Evolutionary conservation across 306 rosid species (phyloP), one percentile per base, ranked within the genome.

Genomic region (Heteromeles arbutifolia): DNA sequence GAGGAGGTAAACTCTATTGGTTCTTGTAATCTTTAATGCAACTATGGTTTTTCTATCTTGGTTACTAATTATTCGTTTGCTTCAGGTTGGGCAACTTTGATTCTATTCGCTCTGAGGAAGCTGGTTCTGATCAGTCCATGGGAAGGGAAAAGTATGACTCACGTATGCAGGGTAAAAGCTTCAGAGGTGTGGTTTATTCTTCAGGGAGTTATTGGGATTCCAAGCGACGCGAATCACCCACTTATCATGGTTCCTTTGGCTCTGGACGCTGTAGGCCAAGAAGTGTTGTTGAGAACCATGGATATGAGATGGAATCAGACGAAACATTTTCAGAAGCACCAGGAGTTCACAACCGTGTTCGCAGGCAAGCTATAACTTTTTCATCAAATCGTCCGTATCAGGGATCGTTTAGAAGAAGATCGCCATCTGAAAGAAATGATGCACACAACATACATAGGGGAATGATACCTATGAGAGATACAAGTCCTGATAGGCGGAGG

Each of bases 401-500:
- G 37, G 66, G 75, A 24, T 71, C 74, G 6, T n/a, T 74, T 48
- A 69, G 83, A 70, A 74, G 82, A 71, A 79, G 83, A 79, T 83
- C 81, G 11, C 86, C 83, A 26, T 28, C 21, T 43, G 59, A 63
- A n/a, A 75, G 72, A 63, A 75, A 62, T 28, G 74, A 80, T 43
- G 29, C 66, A 10, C 66, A 48, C 41, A 53, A 69, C 57, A 68
- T 57, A 45, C 79, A 44, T 24, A 65, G 78, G 70, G 83, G 83
- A 53, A 25, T 83, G 80, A 52, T 71, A 37, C 83, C 78, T 39
- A 22, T 71, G 66, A 75, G 83, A 39, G 83, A 75, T 45, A 6
- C 26, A 22, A 70, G 83, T 75, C 83, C 86, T 37, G 83, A 66
- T 75, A 65, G 86, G 62, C 74, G 85, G 17, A 83, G 80, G 67